Conservation (phyloP, 441 rosid species). For the Euphorbia schlechtendalii region DNA sequence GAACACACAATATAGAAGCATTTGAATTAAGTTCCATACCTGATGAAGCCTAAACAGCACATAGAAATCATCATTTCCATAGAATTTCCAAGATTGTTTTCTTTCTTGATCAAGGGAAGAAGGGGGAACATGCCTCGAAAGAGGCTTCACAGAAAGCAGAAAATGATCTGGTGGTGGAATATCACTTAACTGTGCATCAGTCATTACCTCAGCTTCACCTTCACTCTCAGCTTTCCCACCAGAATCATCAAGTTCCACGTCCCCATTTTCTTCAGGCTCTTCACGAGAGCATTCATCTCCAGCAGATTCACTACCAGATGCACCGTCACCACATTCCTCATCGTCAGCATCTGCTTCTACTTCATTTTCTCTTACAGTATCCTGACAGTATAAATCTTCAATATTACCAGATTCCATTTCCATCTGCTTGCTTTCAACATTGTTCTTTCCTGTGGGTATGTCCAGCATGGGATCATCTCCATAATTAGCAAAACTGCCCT, state of each 20-base stretch:
- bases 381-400: slow-evolving; percentile 33
- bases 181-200: slow-evolving; percentile 65
- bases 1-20: not conserved
- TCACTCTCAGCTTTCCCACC: slow-evolving; percentile 96
- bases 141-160: slow-evolving; percentile 73
- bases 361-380: slow-evolving; percentile 58
- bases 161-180: slow-evolving; percentile 56
- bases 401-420: slow-evolving; percentile 39
- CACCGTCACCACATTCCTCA: slow-evolving; percentile 88
- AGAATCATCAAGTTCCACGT: slow-evolving; percentile 64
- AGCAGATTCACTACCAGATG: slow-evolving; percentile 78
- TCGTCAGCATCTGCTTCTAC: slow-evolving; percentile 86
- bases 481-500: slow-evolving; percentile 69
- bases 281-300: slow-evolving; percentile 83
- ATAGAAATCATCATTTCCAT: slow-evolving; percentile 93
- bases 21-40: slow-evolving; percentile 31
- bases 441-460: slow-evolving; percentile 38
- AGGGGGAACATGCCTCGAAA: slow-evolving; percentile 59
- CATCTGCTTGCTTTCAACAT: slow-evolving; percentile 33
- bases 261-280: slow-evolving; percentile 78
- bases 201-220: slow-evolving; percentile 82
- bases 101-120: slow-evolving; percentile 35
- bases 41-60: slow-evolving; percentile 99
- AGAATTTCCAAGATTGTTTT: slow-evolving; percentile 58
- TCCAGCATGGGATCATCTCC: slow-evolving; percentile 43